Conservation (phyloP, 306 rosid genomes). For the Calophaca sinica region DNA sequence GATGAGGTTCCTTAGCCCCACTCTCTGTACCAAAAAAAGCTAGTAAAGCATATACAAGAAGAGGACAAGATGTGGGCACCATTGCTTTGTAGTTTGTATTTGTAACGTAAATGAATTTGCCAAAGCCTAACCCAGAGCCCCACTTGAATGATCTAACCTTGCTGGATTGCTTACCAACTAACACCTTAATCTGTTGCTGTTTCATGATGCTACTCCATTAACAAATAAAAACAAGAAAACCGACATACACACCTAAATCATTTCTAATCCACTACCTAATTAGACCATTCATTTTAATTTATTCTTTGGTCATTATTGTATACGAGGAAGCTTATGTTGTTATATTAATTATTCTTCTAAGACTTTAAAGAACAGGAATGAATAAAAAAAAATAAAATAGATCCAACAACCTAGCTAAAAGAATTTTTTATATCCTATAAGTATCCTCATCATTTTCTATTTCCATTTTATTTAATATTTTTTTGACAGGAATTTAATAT, state of each 20-base stretch:
- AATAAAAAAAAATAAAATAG: not conserved
- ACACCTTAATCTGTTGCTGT: slow-evolving; percentile 55
- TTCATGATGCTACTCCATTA: slow-evolving; percentile 39
- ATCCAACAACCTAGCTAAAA: slow-evolving; percentile 33
- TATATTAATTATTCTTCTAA: slow-evolving; percentile 26
- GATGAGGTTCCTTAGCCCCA: slow-evolving; percentile 44
- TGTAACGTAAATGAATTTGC: slow-evolving; percentile 40
- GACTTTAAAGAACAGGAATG: slow-evolving; percentile 6
- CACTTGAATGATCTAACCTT: slow-evolving; percentile 42
- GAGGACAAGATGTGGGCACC: slow-evolving; percentile 58
- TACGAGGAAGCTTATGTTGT: slow-evolving; percentile 19
- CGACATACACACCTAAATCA: slow-evolving; percentile 48
- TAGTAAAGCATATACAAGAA: slow-evolving; percentile 44
- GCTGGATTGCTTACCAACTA: slow-evolving; percentile 69
- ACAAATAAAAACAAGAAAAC: slow-evolving; percentile 49
- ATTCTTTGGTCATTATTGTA: not conserved
- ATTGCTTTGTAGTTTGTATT: slow-evolving; percentile 19
- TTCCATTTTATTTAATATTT: not conserved
- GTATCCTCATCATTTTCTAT: slow-evolving; percentile 19
- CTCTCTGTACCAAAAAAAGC: slow-evolving; percentile 44
- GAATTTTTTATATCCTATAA: not conserved
- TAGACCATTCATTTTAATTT: not conserved
- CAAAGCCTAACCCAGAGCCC: slow-evolving; percentile 34
- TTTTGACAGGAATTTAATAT: too few species aligned
- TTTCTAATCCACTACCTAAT: slow-evolving; percentile 35